A percentile compares a stretch with the other conserved stretches of the same genome.
These are phyloP conservation scores for Ceratobasidium sp. DNA, from an alignment of 1,284 basidiomycete species.

Conservation along the genomic window DNA sequence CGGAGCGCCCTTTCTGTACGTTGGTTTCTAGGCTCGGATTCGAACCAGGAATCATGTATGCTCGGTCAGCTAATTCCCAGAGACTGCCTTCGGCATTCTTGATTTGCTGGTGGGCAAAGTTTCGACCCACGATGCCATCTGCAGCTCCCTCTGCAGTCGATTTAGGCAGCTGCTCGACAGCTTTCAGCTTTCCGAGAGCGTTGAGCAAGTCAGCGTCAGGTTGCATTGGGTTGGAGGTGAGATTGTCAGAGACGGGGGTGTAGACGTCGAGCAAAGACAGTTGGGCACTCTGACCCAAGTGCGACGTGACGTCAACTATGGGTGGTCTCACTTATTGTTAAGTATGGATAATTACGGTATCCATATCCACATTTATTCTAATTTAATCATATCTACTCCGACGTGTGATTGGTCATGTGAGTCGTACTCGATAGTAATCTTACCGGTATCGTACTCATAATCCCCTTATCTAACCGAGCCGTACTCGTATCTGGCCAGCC, in stretches of 20 bases:
- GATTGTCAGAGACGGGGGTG: background rate
- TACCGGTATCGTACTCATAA: background rate
- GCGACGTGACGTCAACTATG: background rate
- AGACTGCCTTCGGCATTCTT: background rate
- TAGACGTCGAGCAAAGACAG: background rate
- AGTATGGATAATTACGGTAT: background rate
- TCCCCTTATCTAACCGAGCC: background rate
- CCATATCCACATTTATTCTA: background rate
- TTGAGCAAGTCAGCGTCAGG: background rate
- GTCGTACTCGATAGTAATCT: background rate
- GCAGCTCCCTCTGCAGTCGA: background rate
- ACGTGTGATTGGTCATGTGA: background rate
- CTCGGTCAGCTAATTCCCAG: background rate
- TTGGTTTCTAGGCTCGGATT: background rate
- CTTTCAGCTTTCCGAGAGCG: background rate
- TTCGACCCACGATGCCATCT: background rate
- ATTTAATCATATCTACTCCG: background rate
- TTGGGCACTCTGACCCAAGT: background rate
- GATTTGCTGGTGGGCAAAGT: background rate
- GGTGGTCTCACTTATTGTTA: background rate
- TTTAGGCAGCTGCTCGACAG: background rate
- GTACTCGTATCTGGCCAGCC: slow-evolving; percentile 2
- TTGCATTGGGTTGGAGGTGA: background rate
- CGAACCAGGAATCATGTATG: background rate
- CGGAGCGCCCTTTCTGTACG: background rate